Conservation (phyloP, 306 rosid species). For the Cicer judaicum region DNA sequence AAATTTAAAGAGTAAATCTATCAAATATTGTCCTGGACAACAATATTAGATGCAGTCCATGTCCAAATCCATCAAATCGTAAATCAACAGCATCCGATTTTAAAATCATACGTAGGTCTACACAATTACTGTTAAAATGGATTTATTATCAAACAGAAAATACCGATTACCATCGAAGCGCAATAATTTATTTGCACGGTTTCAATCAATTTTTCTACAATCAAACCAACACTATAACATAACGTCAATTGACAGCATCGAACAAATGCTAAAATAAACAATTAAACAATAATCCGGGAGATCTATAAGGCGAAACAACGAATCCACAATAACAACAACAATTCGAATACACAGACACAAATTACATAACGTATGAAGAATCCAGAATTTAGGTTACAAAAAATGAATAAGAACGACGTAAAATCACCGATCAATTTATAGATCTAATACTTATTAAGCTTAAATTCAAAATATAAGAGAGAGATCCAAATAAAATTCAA, state of each 20-base stretch:
- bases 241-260: neutral
- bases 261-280: neutral
- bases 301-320: neutral
- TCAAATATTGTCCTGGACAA: neutral
- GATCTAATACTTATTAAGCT: slow-evolving; percentile 19
- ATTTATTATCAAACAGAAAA: neutral
- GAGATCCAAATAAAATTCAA: slow-evolving; percentile 30
- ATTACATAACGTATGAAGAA: neutral
- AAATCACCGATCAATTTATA: neutral
- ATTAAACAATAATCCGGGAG: neutral
- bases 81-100: neutral
- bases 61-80: neutral
- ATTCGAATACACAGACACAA: neutral
- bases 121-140: neutral
- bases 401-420: neutral
- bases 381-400: neutral
- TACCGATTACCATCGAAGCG: no score
- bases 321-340: neutral
- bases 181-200: no score
- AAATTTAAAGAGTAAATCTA: neutral
- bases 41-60: neutral
- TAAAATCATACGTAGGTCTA: neutral
- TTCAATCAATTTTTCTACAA: neutral
- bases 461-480: neutral
- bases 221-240: neutral